Evolutionary conservation across 768 basidiomycete genomes (phyloP), one percentile per base, ranked within the genome.

Genomic region (Omphalotus guepiniiformis): DNA sequence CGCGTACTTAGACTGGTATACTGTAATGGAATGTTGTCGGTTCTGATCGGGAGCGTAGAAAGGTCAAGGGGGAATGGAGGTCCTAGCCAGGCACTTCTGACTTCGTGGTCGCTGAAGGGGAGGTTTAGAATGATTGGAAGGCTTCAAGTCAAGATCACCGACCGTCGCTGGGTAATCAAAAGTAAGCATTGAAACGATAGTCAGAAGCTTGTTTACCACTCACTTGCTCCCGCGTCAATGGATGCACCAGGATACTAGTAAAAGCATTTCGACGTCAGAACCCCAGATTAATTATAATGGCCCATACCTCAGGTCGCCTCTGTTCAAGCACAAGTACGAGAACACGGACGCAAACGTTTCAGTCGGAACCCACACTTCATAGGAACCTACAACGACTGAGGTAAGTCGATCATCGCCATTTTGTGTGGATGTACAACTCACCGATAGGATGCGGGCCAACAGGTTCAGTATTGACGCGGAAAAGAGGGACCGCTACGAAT

Each of bases 381-480:
- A 89, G 0, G 86, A 88, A 3, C 88, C 88, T 87, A 44, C 23
- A 27, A 18, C 35, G 21, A 41, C 39, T 8, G 16, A 19, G 41
- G 19, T 7, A 25, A 26, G 6, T 25, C 19, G 19, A n/a, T n/a
- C n/a, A n/a, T n/a, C n/a, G n/a, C n/a, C n/a, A n/a, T 11, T 39
- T 3, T 3, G 3, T 27, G 7, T 4, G 21, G 21, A 13, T 45
- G 29, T 16, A 27, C 16, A 8, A 61, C 82, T 56, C 51, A 82
- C 87, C 88, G 42, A 80, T 77, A 3, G 87, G 87, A 65, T 90
- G 88, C 13, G 87, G 86, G 0, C 88, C 86, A 3, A 82, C 76
- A 2, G 86, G 86, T 2, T 63, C 75, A 2, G 68, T 73, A 59
- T 89, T 87, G 28, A 90, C 83, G 25, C 83, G 74, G 59, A 76